phyloP scores from a whole-genome alignment of 768 basidiomycete species.

The Tylopilus cervinicoccineus region DNA sequence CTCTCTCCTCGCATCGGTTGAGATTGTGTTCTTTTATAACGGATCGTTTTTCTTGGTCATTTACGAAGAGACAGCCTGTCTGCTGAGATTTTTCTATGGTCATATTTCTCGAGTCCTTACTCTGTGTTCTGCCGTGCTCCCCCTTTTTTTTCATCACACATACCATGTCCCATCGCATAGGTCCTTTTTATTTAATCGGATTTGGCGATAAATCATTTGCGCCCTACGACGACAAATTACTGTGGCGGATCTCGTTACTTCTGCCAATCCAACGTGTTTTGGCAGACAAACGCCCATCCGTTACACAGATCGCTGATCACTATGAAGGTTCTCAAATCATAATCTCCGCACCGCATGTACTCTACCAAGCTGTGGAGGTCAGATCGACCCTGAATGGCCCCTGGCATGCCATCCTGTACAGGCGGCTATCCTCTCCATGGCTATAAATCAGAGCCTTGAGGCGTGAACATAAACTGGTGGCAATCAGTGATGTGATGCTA shows the following conservation, averaged over 20 bases:
- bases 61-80: conserved; percentile 7
- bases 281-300: neutral
- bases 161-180: neutral
- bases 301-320: neutral
- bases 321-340: neutral
- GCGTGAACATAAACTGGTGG: neutral
- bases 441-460: neutral
- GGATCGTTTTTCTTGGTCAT: neutral
- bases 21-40: neutral
- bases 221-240: neutral
- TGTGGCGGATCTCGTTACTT: neutral
- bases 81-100: conserved; percentile 2
- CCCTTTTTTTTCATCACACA: neutral
- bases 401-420: conserved; percentile 25
- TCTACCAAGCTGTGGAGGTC: conserved; percentile 25
- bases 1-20: neutral
- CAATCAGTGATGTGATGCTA: neutral
- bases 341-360: conserved; percentile 8
- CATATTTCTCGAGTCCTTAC: neutral
- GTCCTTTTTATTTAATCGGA: conserved; percentile 2
- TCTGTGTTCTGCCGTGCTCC: neutral
- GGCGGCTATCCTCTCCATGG: conserved; percentile 7
- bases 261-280: neutral
- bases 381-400: neutral
- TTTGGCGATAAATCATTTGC: neutral